Evolutionary conservation across 2,329 filamentous ascomycete genomes (phyloP), one percentile per base, ranked within the genome.

Genomic region (Colletotrichum orbiculare): DNA sequence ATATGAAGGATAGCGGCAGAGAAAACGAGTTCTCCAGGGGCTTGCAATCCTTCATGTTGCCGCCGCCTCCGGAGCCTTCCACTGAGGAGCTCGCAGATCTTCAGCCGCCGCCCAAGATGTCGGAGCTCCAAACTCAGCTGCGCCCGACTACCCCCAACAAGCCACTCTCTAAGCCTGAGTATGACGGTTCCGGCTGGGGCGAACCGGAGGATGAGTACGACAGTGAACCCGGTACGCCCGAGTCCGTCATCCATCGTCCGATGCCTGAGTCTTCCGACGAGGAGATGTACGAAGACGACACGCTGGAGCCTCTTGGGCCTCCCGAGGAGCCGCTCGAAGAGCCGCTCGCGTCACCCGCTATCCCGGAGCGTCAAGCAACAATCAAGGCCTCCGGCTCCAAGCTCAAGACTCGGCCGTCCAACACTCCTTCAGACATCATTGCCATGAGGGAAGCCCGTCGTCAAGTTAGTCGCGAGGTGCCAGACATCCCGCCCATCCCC

Each of bases 371-470:
- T 50, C 81, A 93, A 52, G 93, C 95, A 5, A 97, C 95, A 0
- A 94, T 98, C 79, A 96, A 95, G 76, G 91, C 94, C 8, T 89
- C 91, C 25, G 92, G 93, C 8, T 93, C 92, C 10, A 93, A 90
- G 76, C 85, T 98, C 45, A 97, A 97, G 83, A 96, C 94, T 0
- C 87, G 95, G 39, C 89, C 93, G 13, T 97, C 95, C 2, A 88
- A 93, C 43, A 97, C 94, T 0, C 94, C 94, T 2, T 90, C 93
- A 1, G 95, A 98, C 75, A 80, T 95, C 54, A 83, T 89, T 60
- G 85, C 91, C 5, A 97, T 98, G 93, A 91, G 93, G 46, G 93
- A 95, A 70, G 88, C 92, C 70, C 89, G 95, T 69, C 89, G 94
- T 66, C 89, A 94, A 72, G 92, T 97, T 69, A 97, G 94, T 78